Evolutionary conservation across 371 early-diverging fungal species (phyloP).

Genomic region (Amoeboaphelidium protococcarum): DNA sequence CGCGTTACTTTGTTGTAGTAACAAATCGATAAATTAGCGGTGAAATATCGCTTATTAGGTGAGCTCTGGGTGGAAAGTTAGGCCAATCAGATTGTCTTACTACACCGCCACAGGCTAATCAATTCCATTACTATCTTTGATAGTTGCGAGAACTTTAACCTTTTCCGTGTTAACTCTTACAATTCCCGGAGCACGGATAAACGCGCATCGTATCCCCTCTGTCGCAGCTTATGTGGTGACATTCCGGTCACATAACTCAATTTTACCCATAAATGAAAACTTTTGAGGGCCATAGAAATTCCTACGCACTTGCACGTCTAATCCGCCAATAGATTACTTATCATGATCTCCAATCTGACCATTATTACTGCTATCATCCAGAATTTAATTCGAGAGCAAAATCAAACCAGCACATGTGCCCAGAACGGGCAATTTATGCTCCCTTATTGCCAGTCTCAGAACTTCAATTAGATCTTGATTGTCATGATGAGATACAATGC

Average conservation of each 20-base stretch:
- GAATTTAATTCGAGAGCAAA: constrained; percentile 34
- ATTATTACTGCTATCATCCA: constrained; percentile 36
- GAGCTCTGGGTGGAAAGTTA: constrained; percentile 86
- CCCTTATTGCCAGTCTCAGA: background rate
- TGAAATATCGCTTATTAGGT: constrained; percentile 58
- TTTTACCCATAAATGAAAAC: constrained; percentile 46
- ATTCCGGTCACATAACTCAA: constrained; percentile 31
- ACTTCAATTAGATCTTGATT: background rate
- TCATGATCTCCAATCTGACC: too few relatives aligned
- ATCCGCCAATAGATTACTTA: constrained; percentile 49
- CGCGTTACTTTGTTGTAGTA: too few relatives aligned
- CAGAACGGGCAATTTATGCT: constrained; percentile 5
- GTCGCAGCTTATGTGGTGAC: constrained; percentile 1
- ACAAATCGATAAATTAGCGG: constrained; percentile 38
- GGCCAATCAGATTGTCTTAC: constrained; percentile 58
- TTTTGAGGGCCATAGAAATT: constrained; percentile 80
- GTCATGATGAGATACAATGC: constrained; percentile 19
- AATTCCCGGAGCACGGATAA: constrained; percentile 84
- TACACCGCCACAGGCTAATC: constrained; percentile 59
- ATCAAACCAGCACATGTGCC: constrained; percentile 94
- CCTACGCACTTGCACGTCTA: constrained; percentile 53
- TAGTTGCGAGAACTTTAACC: constrained; percentile 34
- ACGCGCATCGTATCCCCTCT: constrained; percentile 41
- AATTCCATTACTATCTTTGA: constrained; percentile 3
- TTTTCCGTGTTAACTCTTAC: constrained; percentile 26